Evolutionary conservation across 2,329 filamentous ascomycete species (phyloP).

Genomic region (Coniochaeta sp.): DNA sequence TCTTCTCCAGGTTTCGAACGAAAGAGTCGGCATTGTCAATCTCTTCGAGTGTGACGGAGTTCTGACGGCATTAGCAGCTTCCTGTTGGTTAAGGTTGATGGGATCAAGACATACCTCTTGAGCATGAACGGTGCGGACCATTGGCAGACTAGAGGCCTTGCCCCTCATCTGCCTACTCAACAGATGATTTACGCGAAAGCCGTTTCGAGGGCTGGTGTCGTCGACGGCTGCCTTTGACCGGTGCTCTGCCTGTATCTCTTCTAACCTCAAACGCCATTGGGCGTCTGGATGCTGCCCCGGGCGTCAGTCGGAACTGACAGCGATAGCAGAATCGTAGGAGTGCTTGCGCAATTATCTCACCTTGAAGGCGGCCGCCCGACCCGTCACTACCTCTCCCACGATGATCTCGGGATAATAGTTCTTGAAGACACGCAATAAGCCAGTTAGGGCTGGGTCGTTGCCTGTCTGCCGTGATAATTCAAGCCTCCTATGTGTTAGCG

Average conservation of each 20-base stretch:
- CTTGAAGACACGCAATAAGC: constrained; percentile 75
- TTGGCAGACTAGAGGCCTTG: constrained; percentile 50
- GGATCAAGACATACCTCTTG: constrained; percentile 44
- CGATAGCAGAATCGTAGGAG: not conserved
- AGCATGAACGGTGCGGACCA: constrained; percentile 67
- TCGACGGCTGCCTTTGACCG: constrained; percentile 37
- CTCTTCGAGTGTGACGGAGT: constrained; percentile 66
- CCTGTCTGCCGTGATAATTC: constrained; percentile 52
- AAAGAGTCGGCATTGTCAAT: constrained; percentile 65
- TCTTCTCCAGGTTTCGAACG: constrained; percentile 65
- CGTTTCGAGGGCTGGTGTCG: constrained; percentile 33
- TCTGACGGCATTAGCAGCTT: constrained; percentile 25
- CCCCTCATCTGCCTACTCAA: constrained; percentile 35
- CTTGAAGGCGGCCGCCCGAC: constrained; percentile 56
- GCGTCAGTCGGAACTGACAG: constrained; percentile 15
- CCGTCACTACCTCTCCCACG: constrained; percentile 58
- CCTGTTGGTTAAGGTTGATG: constrained; percentile 11
- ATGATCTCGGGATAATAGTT: constrained; percentile 89
- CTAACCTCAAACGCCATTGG: constrained; percentile 64
- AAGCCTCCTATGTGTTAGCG: constrained; percentile 32
- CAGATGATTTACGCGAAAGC: constrained; percentile 58
- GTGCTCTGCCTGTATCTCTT: constrained; percentile 56
- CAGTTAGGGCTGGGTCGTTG: constrained; percentile 67
- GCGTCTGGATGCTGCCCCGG: constrained; percentile 58
- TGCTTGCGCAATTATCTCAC: constrained; percentile 22